Evolutionary conservation across 1,284 basidiomycete species (phyloP), one percentile per base, ranked within the genome.

Genomic region (Ceratobasidium sp.): DNA sequence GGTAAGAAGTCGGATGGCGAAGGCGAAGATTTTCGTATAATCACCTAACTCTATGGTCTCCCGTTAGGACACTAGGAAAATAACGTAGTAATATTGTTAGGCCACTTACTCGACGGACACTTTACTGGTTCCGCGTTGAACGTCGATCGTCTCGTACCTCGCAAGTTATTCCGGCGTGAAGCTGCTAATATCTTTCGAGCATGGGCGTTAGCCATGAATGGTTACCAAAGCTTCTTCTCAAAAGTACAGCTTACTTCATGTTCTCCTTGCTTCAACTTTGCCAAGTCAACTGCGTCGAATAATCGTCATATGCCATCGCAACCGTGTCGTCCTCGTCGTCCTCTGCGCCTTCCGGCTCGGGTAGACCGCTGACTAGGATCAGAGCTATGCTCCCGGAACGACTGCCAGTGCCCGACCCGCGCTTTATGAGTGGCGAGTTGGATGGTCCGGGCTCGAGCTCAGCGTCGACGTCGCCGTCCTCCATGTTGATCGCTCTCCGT

Each of bases 31-130:
- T 23, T 13, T 13, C 5, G n/a, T 66, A 7, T 18, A 10, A 82
- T 86, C 76, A 94, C 95, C 95, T 86, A 93, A 93, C 84, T 97
- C 95, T 26, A 97, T 90, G 5, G 97, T 94, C 84, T 97, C 96
- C 1, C 96, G 33, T 33, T 33, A 33, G 33, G 33, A 33, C 33
- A 33, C 33, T 33, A 33, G 33, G 33, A 33, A 33, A 33, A 33
- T 33, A 33, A 33, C 33, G 33, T 33, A 33, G 33, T 33, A 33
- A 33, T 33, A 33, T 33, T 33, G 33, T 33, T 33, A 33, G 33
- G 33, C 33, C 33, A 33, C 33, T 33, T 33, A 33, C 33, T 33
- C 33, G 33, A 33, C 33, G 33, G 33, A 33, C 33, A 33, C 33
- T 33, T 33, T 33, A 33, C 33, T 33, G 33, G 33, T 33, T 33